These are phyloP conservation scores for Sistotremastrum suecicum DNA, from an alignment of 768 basidiomycete genomes.

Conservation along the genomic window DNA sequence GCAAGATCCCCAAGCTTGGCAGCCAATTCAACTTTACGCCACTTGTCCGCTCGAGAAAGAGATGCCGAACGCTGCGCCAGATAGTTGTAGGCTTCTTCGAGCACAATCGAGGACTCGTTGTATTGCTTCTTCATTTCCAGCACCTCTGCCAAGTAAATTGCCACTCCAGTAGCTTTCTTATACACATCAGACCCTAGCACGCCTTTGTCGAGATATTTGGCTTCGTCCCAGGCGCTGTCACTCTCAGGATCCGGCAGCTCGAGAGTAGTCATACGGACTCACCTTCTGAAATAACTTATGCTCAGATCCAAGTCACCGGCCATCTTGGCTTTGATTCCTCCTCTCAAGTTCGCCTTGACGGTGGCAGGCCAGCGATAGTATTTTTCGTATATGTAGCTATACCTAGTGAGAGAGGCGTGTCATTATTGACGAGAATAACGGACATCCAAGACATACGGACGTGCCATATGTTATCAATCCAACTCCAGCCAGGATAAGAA, in stretches of 20 bases:
- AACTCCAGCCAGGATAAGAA: too few relatives aligned
- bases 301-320: conserved; percentile 40
- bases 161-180: conserved; percentile 57
- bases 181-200: conserved; percentile 31
- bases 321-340: conserved; percentile 47
- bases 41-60: conserved; percentile 22
- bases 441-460: too few relatives aligned
- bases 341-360: conserved; percentile 48
- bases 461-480: too few relatives aligned
- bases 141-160: conserved; percentile 42
- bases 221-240: conserved; percentile 41
- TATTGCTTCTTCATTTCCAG: conserved; percentile 27
- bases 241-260: conserved; percentile 2
- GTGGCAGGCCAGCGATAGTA: conserved; percentile 38
- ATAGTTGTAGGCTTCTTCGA: conserved; percentile 15
- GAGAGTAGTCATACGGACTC: conserved; percentile 9
- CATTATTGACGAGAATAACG: too few relatives aligned
- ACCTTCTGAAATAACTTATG: conserved; percentile 41
- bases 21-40: conserved; percentile 30
- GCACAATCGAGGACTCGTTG: conserved; percentile 13
- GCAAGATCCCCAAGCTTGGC: conserved; percentile 32
- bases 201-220: conserved; percentile 27
- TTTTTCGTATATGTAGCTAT: too few relatives aligned
- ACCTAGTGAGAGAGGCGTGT: too few relatives aligned
- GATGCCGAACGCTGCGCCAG: conserved; percentile 7